phyloP scores from a whole-genome alignment of 768 basidiomycete species.

The Mycena olivaceomarginata region DNA sequence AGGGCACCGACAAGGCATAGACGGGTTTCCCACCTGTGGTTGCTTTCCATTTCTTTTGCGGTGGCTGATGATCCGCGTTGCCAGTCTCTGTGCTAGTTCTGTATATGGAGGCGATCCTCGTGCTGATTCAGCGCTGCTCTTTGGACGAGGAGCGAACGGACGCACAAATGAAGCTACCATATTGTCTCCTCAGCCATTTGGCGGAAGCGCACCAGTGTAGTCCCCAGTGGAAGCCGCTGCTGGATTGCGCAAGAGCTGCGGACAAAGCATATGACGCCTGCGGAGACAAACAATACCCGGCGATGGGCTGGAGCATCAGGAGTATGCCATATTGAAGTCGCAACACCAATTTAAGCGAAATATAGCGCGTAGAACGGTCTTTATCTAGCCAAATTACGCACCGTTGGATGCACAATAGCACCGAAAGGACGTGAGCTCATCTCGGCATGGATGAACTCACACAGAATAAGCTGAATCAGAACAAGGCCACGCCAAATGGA shows the following conservation, averaged over 20 bases:
- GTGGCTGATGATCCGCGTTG: constrained; percentile 31
- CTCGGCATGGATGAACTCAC: too few species aligned
- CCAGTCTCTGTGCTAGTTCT: constrained; percentile 77
- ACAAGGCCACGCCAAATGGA: too few species aligned
- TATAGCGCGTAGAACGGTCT: too few species aligned
- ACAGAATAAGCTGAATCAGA: too few species aligned
- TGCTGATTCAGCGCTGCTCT: constrained; percentile 87
- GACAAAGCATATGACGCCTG: constrained; percentile 81
- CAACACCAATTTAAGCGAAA: too few species aligned
- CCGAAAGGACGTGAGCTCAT: too few species aligned
- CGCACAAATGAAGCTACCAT: constrained; percentile 80
- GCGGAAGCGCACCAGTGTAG: constrained; percentile 91
- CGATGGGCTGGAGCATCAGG: constrained; percentile 79
- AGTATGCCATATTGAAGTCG: too few species aligned
- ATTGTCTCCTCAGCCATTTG: constrained; percentile 94
- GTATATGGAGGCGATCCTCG: constrained; percentile 84
- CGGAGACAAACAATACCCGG: constrained; percentile 91
- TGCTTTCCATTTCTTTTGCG: constrained; percentile 16
- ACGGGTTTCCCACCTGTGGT: too few species aligned
- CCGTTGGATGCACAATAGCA: too few species aligned
- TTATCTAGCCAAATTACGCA: too few species aligned
- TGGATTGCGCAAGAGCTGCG: constrained; percentile 89
- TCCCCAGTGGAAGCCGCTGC: constrained; percentile 81
- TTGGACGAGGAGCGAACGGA: constrained; percentile 92
- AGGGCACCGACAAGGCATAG: constrained; percentile 88